Evolutionary conservation across 768 basidiomycete species (phyloP).

Genomic region (Podaxis sp.): DNA sequence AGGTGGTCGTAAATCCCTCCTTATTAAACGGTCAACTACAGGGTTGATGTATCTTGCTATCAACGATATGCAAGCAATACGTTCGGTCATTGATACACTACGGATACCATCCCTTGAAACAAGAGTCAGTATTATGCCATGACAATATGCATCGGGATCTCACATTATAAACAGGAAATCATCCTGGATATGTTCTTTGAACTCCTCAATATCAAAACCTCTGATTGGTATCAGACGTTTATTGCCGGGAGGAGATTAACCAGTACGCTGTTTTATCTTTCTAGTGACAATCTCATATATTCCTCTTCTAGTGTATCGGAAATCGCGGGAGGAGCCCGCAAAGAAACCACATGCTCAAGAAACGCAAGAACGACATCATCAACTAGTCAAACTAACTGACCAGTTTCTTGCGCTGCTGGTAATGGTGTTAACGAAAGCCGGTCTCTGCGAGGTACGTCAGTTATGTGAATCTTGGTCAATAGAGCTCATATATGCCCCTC

Average conservation of each 20-base stretch:
- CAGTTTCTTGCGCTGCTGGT: constrained; percentile 90
- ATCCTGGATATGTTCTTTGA: constrained; percentile 95
- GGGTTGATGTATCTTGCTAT: constrained; percentile 94
- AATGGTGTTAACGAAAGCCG: constrained; percentile 82
- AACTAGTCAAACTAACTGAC: constrained; percentile 80
- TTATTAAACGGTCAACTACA: constrained; percentile 15
- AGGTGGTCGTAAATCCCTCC: too few relatives aligned
- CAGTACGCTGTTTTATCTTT: constrained; percentile 41
- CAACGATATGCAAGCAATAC: constrained; percentile 83
- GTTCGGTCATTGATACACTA: constrained; percentile 80
- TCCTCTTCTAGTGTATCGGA: constrained; percentile 61
- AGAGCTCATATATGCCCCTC: constrained; percentile 1
- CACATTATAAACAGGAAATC: constrained; percentile 64
- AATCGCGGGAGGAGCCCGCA: constrained; percentile 41
- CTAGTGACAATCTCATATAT: background rate
- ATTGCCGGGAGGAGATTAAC: constrained; percentile 87
- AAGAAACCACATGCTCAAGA: constrained; percentile 33
- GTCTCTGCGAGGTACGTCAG: constrained; percentile 76
- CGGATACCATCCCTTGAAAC: constrained; percentile 87
- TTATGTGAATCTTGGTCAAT: background rate
- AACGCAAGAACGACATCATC: constrained; percentile 45
- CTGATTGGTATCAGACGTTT: constrained; percentile 92
- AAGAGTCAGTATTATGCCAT: constrained; percentile 52
- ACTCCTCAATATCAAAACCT: constrained; percentile 86
- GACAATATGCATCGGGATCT: background rate